A percentile compares a stretch with the other conserved stretches of the same genome.
Conservation (phyloP, 164 flowering plant genomes). For the Kingdonia uniflora region DNA sequence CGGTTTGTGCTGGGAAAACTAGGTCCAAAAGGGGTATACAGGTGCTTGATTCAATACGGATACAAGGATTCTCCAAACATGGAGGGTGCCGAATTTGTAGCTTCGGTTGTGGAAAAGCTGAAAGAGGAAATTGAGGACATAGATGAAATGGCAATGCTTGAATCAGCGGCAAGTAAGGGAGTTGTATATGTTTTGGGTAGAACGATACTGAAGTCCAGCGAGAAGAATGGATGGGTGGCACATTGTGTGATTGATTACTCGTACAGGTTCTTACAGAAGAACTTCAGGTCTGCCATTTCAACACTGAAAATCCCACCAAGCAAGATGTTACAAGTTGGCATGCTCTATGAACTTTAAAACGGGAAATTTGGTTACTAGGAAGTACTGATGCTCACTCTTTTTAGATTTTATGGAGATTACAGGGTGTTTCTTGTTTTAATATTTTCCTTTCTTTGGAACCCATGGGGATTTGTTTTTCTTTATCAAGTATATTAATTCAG, state of each 20-base stretch:
- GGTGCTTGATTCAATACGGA: not conserved
- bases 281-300: slow-evolving; percentile 1
- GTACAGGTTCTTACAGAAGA: not conserved
- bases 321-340: slow-evolving; percentile 1
- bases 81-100: not conserved
- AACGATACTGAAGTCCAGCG: not conserved
- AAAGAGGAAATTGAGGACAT: not conserved
- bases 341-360: slow-evolving; percentile 1
- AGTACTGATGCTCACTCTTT: no score
- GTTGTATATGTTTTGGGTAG: not conserved
- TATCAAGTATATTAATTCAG: no score
- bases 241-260: not conserved
- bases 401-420: no score
- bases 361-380: no score
- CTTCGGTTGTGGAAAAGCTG: not conserved
- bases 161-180: not conserved
- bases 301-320: not conserved
- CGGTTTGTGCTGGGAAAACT: not conserved
- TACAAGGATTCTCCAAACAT: not conserved
- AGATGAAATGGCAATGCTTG: not conserved
- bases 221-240: not conserved
- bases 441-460: no score
- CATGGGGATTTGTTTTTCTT: no score
- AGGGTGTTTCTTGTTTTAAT: no score
- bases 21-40: not conserved